These are phyloP conservation scores for Neofusicoccum parvum DNA, from an alignment of 2,329 filamentous ascomycete genomes.

Conservation along the genomic window DNA sequence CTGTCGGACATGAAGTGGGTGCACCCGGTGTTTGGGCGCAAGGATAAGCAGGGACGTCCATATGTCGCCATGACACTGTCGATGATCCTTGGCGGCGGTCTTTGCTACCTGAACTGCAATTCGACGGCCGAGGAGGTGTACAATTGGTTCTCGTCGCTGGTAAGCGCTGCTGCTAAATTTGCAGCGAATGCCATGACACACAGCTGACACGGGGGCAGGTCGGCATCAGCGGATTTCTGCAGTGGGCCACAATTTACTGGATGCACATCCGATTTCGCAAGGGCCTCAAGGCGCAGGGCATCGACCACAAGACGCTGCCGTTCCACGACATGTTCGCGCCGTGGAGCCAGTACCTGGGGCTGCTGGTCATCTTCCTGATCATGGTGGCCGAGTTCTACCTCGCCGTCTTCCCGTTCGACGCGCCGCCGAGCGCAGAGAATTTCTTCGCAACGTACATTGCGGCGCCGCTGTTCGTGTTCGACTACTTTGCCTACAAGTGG, in stretches of 20 bases:
- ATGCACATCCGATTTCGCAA: constrained; percentile 35
- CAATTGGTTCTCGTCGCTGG: constrained; percentile 50
- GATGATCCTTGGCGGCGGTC: constrained; percentile 38
- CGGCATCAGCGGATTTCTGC: constrained; percentile 38
- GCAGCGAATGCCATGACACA: neutral
- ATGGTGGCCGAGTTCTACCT: constrained; percentile 51
- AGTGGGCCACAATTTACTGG: constrained; percentile 37
- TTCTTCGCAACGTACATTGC: constrained; percentile 55
- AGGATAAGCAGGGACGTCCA: constrained; percentile 23
- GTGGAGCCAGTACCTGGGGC: constrained; percentile 17
- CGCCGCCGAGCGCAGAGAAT: constrained; percentile 35
- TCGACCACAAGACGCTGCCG: constrained; percentile 19
- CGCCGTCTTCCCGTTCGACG: constrained; percentile 47
- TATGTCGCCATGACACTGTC: constrained; percentile 32
- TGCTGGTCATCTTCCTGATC: constrained; percentile 41
- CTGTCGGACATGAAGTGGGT: constrained; percentile 20
- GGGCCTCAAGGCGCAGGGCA: constrained; percentile 32
- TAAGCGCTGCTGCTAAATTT: constrained; percentile 44
- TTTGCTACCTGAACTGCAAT: constrained; percentile 45
- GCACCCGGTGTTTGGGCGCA: constrained; percentile 19
- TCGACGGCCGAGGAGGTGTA: constrained; percentile 48
- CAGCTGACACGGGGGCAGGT: constrained; percentile 24
- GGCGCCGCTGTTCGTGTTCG: constrained; percentile 23
- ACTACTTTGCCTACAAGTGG: constrained; percentile 22
- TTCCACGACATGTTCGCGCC: constrained; percentile 20